phyloP scores from a whole-genome alignment of 2,329 filamentous ascomycete species.

The Parastagonospora nodorum region DNA sequence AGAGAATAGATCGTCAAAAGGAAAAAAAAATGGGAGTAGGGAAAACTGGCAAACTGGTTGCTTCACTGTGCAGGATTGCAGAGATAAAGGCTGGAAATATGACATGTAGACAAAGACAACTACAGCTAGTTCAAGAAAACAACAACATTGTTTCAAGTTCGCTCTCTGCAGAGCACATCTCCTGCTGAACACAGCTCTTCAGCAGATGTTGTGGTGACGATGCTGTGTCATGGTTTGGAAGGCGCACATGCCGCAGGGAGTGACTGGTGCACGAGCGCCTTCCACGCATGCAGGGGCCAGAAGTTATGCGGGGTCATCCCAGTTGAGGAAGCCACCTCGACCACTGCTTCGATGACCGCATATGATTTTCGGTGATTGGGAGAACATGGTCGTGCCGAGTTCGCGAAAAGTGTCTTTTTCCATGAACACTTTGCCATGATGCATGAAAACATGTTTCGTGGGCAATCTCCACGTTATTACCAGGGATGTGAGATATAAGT shows the following conservation, averaged over 20 bases:
- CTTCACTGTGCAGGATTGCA: neutral
- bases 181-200: neutral
- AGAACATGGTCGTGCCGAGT: neutral
- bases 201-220: neutral
- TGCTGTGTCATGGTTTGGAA: neutral
- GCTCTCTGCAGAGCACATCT: neutral
- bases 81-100: constrained; percentile 3
- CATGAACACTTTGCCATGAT: too few relatives aligned
- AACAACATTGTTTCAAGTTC: constrained; percentile 1
- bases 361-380: too few relatives aligned
- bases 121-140: neutral
- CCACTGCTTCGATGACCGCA: neutral
- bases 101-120: constrained; percentile 1
- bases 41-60: neutral
- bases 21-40: neutral
- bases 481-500: neutral
- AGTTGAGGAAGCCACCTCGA: neutral
- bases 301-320: neutral
- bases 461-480: neutral
- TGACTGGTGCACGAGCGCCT: constrained; percentile 1
- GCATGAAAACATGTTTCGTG: too few relatives aligned
- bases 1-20: neutral
- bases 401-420: too few relatives aligned
- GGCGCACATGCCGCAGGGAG: neutral
- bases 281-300: neutral